phyloP scores from a whole-genome alignment of 805 yeast species.

The Saccharomycopsis selenospora region DNA sequence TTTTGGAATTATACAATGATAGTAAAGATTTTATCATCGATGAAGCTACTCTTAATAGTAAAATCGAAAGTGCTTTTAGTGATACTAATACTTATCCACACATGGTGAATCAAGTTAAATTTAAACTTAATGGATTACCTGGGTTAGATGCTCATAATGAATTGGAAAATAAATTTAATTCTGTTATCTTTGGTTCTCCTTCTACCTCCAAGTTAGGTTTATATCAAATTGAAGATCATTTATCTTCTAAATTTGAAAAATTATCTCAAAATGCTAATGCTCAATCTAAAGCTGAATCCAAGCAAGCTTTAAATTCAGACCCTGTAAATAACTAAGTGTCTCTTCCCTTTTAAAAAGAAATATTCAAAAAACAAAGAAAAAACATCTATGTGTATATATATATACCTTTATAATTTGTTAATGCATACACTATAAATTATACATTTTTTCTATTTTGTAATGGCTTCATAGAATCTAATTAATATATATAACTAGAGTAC shows the following conservation, averaged over 20 bases:
- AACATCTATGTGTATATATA: no score
- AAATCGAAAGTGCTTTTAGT: slow-evolving; percentile 49
- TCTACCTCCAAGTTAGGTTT: slow-evolving; percentile 13
- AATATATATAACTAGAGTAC: no score
- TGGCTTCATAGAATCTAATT: no score
- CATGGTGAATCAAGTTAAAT: slow-evolving; percentile 2
- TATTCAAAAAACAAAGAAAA: no score
- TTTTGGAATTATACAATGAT: slow-evolving; percentile 67
- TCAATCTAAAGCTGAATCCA: no score
- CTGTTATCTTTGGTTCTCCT: slow-evolving; percentile 18
- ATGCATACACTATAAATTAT: no score
- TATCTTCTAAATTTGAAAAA: slow-evolving; percentile 51
- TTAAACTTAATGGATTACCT: slow-evolving; percentile 3
- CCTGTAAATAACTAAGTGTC: no score
- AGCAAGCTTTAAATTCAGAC: no score
- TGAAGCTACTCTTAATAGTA: slow-evolving; percentile 53
- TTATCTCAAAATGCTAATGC: no score
- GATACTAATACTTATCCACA: slow-evolving; percentile 13
- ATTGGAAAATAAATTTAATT: slow-evolving; percentile 14
- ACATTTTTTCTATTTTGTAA: no score
- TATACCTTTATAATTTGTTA: no score
- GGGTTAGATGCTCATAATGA: slow-evolving; percentile 1
- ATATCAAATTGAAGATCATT: slow-evolving; percentile 50
- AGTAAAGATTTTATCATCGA: slow-evolving; percentile 63
- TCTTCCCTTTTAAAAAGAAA: no score